A percentile compares a stretch with the other conserved stretches of the same genome.
phyloP scores from a whole-genome alignment of 805 yeast genomes.

The Hyphopichia homilentoma region DNA sequence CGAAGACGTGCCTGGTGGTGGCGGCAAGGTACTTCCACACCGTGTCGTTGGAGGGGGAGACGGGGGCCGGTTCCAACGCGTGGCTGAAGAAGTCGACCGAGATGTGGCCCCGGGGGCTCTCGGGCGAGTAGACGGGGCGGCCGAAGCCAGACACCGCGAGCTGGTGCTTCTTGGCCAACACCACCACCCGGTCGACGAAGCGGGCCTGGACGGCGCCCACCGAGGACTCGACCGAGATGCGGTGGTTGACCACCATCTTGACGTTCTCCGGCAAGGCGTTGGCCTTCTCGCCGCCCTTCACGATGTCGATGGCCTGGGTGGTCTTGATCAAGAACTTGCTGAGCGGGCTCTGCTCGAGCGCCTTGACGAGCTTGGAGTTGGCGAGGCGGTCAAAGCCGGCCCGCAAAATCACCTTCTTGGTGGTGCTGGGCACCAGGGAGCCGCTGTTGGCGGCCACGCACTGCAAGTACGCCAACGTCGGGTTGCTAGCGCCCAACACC shows the following conservation, averaged over 20 bases:
- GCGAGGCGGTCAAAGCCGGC: constrained; percentile 35
- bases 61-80: constrained; percentile 42
- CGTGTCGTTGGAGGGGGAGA: constrained; percentile 36
- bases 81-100: constrained; percentile 9
- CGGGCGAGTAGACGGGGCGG: constrained; percentile 14
- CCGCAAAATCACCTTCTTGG: constrained; percentile 29
- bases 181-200: constrained; percentile 20
- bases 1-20: constrained; percentile 43
- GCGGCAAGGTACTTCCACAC: constrained; percentile 44
- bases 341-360: constrained; percentile 14
- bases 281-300: constrained; percentile 37
- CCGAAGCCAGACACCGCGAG: constrained; percentile 35
- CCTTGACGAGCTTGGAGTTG: constrained; percentile 24
- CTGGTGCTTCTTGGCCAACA: constrained; percentile 23
- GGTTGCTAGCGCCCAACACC: constrained; percentile 50
- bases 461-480: constrained; percentile 52
- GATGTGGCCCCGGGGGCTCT: constrained; percentile 15
- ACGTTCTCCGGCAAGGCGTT: constrained; percentile 39
- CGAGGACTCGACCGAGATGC: constrained; percentile 29
- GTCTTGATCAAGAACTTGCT: constrained; percentile 30
- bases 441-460: constrained; percentile 57
- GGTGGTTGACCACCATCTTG: constrained; percentile 30
- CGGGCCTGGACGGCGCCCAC: constrained; percentile 18
- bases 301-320: constrained; percentile 35
- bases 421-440: constrained; percentile 15